Evolutionary conservation across 352 stramenopile genomes (phyloP).

Genomic region (Phytophthora fragariaefolia): DNA sequence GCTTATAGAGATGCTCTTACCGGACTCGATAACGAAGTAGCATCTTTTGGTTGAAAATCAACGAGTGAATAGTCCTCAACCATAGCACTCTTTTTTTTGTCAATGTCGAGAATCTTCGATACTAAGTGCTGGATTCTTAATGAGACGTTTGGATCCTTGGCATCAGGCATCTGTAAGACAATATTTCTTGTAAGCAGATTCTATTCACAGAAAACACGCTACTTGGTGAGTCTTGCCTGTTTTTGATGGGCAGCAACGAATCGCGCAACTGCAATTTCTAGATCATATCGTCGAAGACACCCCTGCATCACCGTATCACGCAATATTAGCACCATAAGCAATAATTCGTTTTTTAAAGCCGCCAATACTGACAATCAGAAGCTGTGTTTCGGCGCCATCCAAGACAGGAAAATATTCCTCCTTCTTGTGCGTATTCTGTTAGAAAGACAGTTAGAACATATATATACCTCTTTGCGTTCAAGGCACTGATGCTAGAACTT

Average conservation of each 20-base stretch:
- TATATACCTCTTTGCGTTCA: not conserved
- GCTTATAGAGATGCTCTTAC: too few species aligned
- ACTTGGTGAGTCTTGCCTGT: slow-evolving; percentile 37
- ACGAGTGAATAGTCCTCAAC: slow-evolving; percentile 80
- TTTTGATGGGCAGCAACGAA: slow-evolving; percentile 75
- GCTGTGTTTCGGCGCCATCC: slow-evolving; percentile 55
- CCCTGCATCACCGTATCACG: slow-evolving; percentile 38
- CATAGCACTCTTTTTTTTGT: slow-evolving; percentile 71
- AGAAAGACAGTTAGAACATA: not conserved
- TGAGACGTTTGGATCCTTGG: slow-evolving; percentile 63
- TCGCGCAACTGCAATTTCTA: slow-evolving; percentile 78
- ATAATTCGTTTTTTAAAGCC: too few species aligned
- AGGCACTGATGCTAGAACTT: not conserved
- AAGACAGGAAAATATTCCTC: slow-evolving; percentile 86
- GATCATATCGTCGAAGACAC: slow-evolving; percentile 73
- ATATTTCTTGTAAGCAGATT: not conserved
- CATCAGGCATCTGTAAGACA: slow-evolving; percentile 56
- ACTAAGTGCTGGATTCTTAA: slow-evolving; percentile 76
- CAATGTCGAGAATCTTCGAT: slow-evolving; percentile 74
- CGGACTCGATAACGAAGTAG: slow-evolving; percentile 53
- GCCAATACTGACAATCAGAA: slow-evolving; percentile 54
- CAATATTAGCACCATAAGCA: not conserved
- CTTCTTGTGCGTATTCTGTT: slow-evolving; percentile 73
- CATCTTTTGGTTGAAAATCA: slow-evolving; percentile 74
- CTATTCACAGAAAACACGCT: too few species aligned